Conservation (phyloP, 2,329 filamentous ascomycete genomes). For the Epichloe scottii region DNA sequence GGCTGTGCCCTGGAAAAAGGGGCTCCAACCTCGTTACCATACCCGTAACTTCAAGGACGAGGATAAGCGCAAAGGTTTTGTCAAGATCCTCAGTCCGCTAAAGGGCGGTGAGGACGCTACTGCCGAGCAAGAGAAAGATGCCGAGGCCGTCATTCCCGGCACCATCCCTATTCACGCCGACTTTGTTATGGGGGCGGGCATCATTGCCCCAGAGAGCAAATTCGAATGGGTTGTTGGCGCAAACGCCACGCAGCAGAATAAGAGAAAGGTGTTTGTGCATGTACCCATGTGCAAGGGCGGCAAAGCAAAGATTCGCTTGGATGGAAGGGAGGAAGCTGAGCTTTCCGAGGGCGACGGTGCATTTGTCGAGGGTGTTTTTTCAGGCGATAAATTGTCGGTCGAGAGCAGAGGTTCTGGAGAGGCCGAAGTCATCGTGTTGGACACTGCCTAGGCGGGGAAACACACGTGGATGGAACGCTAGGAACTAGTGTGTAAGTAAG, state of each 20-base stretch:
- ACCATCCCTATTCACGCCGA: conserved; percentile 79
- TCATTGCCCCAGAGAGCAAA: conserved; percentile 50
- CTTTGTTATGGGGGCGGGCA: conserved; percentile 67
- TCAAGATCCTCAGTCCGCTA: conserved; percentile 64
- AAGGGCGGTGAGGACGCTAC: conserved; percentile 53
- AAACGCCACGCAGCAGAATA: conserved; percentile 34
- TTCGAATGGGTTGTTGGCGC: conserved; percentile 65
- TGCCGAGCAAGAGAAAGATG: conserved; percentile 48
- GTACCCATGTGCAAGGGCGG: conserved; percentile 68
- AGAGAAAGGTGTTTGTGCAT: conserved; percentile 69
- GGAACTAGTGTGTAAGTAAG: neutral
- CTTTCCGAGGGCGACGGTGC: conserved; percentile 71
- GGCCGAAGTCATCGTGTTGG: conserved; percentile 56
- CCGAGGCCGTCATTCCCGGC: conserved; percentile 45
- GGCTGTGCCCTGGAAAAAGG: conserved; percentile 65
- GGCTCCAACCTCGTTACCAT: conserved; percentile 64
- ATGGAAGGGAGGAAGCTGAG: conserved; percentile 49
- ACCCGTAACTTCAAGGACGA: conserved; percentile 62
- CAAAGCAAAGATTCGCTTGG: conserved; percentile 58
- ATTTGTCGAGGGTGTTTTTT: conserved; percentile 54
- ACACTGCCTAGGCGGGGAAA: conserved; percentile 32
- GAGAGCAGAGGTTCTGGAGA: conserved; percentile 58
- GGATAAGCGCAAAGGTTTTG: conserved; percentile 56
- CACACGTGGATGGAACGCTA: neutral
- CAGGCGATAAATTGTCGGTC: conserved; percentile 50